Percentiles rank a stretch among this genome's conserved stretches.
These are phyloP conservation scores for Agroathelia rolfsii DNA, from an alignment of 1,284 basidiomycete genomes.

Conservation along the genomic window DNA sequence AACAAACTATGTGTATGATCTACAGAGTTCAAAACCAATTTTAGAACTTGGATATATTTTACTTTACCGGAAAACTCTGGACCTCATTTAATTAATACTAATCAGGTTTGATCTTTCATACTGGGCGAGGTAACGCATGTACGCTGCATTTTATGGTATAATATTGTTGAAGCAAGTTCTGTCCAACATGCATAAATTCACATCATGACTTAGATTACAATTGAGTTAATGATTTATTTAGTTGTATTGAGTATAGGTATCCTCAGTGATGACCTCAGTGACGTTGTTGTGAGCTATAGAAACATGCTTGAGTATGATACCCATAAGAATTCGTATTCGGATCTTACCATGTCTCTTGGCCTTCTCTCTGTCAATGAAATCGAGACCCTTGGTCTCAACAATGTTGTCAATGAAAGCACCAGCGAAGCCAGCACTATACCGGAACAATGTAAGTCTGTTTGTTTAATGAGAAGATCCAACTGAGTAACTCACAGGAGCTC, in stretches of 20 bases:
- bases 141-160: no score
- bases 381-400: conserved; percentile 36
- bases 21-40: not conserved
- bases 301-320: not conserved
- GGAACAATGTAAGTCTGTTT: not conserved
- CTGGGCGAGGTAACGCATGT: no score
- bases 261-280: not conserved
- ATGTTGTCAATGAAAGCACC: conserved; percentile 35
- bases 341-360: conserved; percentile 23
- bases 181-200: no score
- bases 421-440: conserved; percentile 27
- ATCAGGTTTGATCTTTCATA: not conserved
- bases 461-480: conserved; percentile 6
- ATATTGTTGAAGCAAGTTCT: no score
- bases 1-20: not conserved
- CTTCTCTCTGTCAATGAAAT: conserved; percentile 32
- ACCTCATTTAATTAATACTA: not conserved
- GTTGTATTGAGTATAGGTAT: not conserved
- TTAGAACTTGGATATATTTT: not conserved
- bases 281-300: not conserved
- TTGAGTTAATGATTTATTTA: no score
- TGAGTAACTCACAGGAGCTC: conserved; percentile 25
- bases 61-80: not conserved
- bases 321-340: conserved; percentile 5
- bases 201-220: no score